Percentiles rank a stretch among this genome's conserved stretches.
These are phyloP conservation scores for Ramaria sp. DNA, from an alignment of 768 basidiomycete species.

Conservation along the genomic window DNA sequence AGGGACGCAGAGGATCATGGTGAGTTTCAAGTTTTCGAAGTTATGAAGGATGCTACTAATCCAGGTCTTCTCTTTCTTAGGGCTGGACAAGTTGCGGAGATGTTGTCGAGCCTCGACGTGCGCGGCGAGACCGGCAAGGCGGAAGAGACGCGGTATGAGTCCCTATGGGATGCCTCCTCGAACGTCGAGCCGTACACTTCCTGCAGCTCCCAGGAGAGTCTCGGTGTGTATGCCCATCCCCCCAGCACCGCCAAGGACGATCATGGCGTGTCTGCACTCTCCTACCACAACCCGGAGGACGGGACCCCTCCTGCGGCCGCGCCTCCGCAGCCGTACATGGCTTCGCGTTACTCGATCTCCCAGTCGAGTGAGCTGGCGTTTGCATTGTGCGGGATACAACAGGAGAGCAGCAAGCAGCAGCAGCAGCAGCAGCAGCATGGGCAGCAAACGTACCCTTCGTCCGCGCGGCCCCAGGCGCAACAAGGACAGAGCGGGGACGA, in stretches of 20 bases:
- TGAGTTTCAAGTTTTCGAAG: neutral
- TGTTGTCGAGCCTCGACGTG: conserved; percentile 6
- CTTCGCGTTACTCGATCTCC: neutral
- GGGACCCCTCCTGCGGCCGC: neutral
- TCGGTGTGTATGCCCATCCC: too few species aligned
- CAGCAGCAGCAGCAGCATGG: neutral
- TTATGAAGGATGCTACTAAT: too few species aligned
- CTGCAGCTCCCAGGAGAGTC: too few species aligned
- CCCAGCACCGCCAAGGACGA: neutral
- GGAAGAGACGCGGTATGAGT: neutral
- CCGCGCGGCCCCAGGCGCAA: neutral
- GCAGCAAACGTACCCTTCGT: neutral
- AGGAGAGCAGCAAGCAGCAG: neutral
- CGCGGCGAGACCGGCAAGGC: neutral
- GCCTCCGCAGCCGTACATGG: neutral
- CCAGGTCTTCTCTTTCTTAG: too few species aligned
- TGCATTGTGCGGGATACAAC: neutral
- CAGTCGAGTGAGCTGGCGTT: neutral
- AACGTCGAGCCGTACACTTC: too few species aligned
- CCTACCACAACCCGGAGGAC: too few species aligned
- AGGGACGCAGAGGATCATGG: neutral
- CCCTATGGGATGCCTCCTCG: too few species aligned
- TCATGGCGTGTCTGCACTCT: neutral
- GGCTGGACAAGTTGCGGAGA: conserved; percentile 4
- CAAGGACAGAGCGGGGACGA: conserved; percentile 25